Conservation (phyloP, 352 stramenopile genomes). For the Phytophthora europaea region DNA sequence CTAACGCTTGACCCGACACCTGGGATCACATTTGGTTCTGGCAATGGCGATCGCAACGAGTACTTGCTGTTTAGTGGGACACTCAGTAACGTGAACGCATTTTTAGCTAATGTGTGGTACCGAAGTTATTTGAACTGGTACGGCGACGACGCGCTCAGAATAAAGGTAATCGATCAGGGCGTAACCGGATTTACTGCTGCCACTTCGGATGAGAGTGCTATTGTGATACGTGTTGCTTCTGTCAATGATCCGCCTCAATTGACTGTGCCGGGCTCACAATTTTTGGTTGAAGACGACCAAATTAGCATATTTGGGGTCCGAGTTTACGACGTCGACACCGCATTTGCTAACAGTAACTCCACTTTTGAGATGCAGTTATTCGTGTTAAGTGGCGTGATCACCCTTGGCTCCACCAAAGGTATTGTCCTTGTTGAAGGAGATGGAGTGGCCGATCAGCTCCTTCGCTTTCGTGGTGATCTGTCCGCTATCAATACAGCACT, state of each 20-base stretch:
- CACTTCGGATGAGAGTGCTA: constrained; percentile 45
- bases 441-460: constrained; percentile 55
- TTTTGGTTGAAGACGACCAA: constrained; percentile 69
- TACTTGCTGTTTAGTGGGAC: constrained; percentile 74
- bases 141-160: constrained; percentile 60
- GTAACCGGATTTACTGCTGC: constrained; percentile 63
- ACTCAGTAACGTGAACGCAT: constrained; percentile 66
- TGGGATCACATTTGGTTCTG: constrained; percentile 71
- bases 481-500: constrained; percentile 70
- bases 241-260: constrained; percentile 74
- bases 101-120: constrained; percentile 63
- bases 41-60: constrained; percentile 57
- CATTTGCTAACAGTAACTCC: constrained; percentile 37
- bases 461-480: constrained; percentile 66
- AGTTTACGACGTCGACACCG: constrained; percentile 68
- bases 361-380: constrained; percentile 73
- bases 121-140: constrained; percentile 81
- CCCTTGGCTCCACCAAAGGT: constrained; percentile 35
- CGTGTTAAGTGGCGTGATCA: constrained; percentile 59
- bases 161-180: constrained; percentile 73
- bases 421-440: constrained; percentile 66
- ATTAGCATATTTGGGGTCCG: constrained; percentile 75
- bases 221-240: constrained; percentile 56
- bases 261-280: constrained; percentile 57
- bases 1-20: constrained; percentile 59